Evolutionary conservation across 1,284 basidiomycete species (phyloP), one percentile per base, ranked within the genome.

Genomic region (Melampsora americana): DNA sequence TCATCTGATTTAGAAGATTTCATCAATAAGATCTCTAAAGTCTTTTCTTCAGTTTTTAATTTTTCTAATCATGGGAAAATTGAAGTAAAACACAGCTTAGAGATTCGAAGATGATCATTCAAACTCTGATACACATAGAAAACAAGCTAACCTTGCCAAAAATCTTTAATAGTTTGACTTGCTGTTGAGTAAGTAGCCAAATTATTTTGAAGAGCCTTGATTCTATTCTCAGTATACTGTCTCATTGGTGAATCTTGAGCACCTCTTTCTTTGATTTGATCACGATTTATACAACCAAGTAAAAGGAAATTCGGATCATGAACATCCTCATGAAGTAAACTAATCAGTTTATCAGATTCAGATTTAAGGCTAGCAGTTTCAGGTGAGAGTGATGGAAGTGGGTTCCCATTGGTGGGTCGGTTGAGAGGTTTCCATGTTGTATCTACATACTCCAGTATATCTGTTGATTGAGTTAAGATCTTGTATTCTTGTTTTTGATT

Each of bases 281-380:
- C 53, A n/a, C 16, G 2, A 56, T 56, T 56, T 56, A 56, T 23
- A 56, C 53, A 56, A 56, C 53, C 53, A 56, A n/a, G 53, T 28
- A 23, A 23, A 7, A 56, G 53, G 28, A 56, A 56, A 28, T 56
- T 56, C 9, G 28, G 53, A 56, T 56, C 53, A 23, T 56, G 53
- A 23, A 56, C n/a, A 23, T 56, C 53, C 9, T 56, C 53, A 56
- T 56, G 53, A 23, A 56, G n/a, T 28, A 56, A 20, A 56, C 11
- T 56, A 16, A 56, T 56, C 2, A 56, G 53, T 56, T 56, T 7
- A 56, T 56, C 53, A 23, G 53, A 56, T 56, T 56, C 53, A 5
- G 28, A 0, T 14, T 56, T 56, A 56, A 28, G n/a, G 14, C 53
- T 56, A 23, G 28, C 28, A 16, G 28, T 56, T 16, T n/a, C 53